Conservation (phyloP, 177 flowering plant genomes). For the Tripterygium wilfordii region DNA sequence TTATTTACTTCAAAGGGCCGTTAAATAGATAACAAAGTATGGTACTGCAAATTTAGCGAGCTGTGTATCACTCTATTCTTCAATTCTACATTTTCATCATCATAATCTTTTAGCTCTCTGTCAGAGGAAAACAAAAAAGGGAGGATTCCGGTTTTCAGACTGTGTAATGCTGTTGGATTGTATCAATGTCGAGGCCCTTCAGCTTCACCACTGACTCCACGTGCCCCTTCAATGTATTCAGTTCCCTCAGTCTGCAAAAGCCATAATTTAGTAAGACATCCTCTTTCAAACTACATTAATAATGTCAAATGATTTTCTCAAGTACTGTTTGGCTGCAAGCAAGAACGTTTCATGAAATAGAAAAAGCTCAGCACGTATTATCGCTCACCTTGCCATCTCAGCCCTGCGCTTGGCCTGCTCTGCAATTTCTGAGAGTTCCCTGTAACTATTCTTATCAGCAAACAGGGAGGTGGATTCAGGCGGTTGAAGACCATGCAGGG, state of each 20-base stretch:
- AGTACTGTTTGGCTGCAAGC: too few relatives aligned
- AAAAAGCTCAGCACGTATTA: too few relatives aligned
- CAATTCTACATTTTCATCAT: conserved; percentile 7
- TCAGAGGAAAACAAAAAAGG: neutral
- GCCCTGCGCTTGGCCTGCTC: conserved; percentile 97
- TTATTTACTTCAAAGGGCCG: too few relatives aligned
- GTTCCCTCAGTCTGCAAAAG: conserved; percentile 27
- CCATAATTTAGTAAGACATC: too few relatives aligned
- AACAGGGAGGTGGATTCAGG: conserved; percentile 53
- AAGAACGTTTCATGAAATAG: too few relatives aligned
- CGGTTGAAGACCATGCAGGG: conserved; percentile 88
- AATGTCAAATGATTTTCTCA: too few relatives aligned
- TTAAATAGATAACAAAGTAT: too few relatives aligned
- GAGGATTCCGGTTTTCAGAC: conserved; percentile 7
- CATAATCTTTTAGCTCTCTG: neutral
- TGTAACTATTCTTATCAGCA: conserved; percentile 63
- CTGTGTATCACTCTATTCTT: too few relatives aligned
- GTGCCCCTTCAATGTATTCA: conserved; percentile 31
- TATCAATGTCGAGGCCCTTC: too few relatives aligned
- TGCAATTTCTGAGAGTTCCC: conserved; percentile 93
- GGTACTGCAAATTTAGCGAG: too few relatives aligned
- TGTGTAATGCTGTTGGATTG: conserved; percentile 32
- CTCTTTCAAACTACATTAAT: too few relatives aligned
- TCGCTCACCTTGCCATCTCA: conserved; percentile 85
- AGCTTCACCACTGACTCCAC: conserved; percentile 33